Conservation (phyloP, 768 basidiomycete species). For the Boletellus sp. region DNA sequence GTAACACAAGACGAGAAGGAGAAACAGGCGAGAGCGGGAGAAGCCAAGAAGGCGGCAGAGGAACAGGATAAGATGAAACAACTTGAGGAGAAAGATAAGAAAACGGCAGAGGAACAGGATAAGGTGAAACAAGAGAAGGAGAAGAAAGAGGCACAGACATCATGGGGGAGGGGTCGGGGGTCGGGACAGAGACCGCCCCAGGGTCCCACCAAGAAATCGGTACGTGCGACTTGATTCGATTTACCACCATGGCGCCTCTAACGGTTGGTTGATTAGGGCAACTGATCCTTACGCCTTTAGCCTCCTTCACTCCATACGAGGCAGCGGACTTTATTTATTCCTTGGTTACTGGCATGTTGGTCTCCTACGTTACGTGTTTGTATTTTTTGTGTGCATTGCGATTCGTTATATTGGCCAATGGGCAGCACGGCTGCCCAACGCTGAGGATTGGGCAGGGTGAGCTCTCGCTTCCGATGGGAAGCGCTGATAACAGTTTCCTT, state of each 20-base stretch:
- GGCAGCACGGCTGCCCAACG: background rate
- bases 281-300: background rate
- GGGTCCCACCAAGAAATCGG: background rate
- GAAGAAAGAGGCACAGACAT: background rate
- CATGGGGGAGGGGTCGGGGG: no score
- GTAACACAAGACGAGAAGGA: background rate
- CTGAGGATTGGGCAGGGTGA: no score
- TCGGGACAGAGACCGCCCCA: background rate
- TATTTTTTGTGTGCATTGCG: slow-evolving; percentile 9
- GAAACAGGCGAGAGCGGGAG: background rate
- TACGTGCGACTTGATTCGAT: slow-evolving; percentile 5
- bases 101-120: background rate
- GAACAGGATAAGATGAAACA: background rate
- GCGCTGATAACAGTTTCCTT: no score
- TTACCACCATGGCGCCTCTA: background rate
- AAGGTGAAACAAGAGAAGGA: background rate
- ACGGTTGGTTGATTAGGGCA: background rate
- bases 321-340: slow-evolving; percentile 8
- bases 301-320: background rate
- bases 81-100: background rate
- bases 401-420: background rate
- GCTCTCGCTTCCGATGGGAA: no score
- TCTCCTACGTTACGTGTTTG: background rate
- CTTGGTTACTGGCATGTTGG: slow-evolving; percentile 5
- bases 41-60: background rate